Conservation (phyloP, 495 filamentous ascomycete species). For the Rostrohypoxylon terebratum region DNA sequence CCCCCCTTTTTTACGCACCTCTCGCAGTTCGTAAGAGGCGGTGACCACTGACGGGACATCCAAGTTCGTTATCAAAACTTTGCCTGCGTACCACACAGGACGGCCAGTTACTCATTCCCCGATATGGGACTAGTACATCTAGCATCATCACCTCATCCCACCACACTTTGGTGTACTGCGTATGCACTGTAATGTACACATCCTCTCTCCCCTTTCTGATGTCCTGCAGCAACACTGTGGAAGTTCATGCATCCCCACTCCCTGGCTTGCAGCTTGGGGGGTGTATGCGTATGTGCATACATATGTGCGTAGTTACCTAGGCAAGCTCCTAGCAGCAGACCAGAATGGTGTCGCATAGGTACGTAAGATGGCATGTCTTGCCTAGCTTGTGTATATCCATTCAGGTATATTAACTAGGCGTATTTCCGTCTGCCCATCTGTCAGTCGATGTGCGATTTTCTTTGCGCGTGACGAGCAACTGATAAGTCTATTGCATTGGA, state of each 20-base stretch:
- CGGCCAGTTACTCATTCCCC: conserved; percentile 39
- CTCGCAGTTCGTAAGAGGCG: conserved; percentile 32
- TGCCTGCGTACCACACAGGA: conserved; percentile 28
- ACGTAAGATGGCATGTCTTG: conserved; percentile 25
- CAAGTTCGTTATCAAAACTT: conserved; percentile 42
- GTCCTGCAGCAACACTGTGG: conserved; percentile 32
- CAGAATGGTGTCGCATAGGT: conserved; percentile 33
- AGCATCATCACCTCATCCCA: conserved; percentile 35
- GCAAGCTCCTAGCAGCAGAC: conserved; percentile 36
- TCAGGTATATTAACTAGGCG: conserved; percentile 30
- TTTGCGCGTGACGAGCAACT: conserved; percentile 39
- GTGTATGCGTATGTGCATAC: conserved; percentile 17
- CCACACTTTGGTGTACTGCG: conserved; percentile 24
- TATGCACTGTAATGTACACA: conserved; percentile 22
- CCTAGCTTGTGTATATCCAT: conserved; percentile 15
- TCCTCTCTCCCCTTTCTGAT: conserved; percentile 34
- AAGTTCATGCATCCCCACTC: conserved; percentile 46
- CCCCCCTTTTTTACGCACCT: conserved; percentile 16
- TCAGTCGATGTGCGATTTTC: conserved; percentile 12
- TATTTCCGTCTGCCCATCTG: conserved; percentile 28
- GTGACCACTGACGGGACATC: conserved; percentile 39
- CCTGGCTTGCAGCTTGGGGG: conserved; percentile 36
- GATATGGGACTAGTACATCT: conserved; percentile 39
- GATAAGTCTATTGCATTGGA: conserved; percentile 28
- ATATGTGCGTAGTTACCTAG: conserved; percentile 31